A percentile compares a stretch with the other conserved stretches of the same genome.
Conservation (phyloP, 805 yeast genomes). For the Starmerella tilneyi region DNA sequence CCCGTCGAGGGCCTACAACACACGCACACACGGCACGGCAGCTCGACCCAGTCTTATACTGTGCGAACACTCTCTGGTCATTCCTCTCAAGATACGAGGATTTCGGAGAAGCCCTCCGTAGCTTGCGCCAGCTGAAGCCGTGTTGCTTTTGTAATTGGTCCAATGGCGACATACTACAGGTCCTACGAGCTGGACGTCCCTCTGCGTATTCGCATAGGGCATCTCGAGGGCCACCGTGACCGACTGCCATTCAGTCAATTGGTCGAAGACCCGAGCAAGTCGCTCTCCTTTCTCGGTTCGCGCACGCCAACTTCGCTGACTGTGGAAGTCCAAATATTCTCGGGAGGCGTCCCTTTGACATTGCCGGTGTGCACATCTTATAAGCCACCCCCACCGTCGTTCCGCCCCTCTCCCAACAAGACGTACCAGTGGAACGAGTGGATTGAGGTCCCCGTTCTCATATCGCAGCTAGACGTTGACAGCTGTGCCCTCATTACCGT, state of each 20-base stretch:
- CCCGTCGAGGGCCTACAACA: too few relatives aligned
- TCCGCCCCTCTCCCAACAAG: slow-evolving; percentile 12
- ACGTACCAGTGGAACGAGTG: slow-evolving; percentile 58
- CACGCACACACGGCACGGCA: too few relatives aligned
- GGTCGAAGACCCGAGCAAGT: slow-evolving; percentile 39
- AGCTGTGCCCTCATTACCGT: slow-evolving; percentile 51
- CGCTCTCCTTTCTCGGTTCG: slow-evolving; percentile 29
- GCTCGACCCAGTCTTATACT: too few relatives aligned
- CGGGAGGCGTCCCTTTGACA: slow-evolving; percentile 40
- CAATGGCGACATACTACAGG: slow-evolving; percentile 40
- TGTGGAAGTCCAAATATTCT: slow-evolving; percentile 40
- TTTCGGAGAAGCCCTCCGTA: too few relatives aligned
- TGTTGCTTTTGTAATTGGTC: too few relatives aligned
- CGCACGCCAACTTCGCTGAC: slow-evolving; percentile 25
- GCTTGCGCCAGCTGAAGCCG: too few relatives aligned
- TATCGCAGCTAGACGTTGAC: slow-evolving; percentile 58
- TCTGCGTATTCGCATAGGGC: slow-evolving; percentile 40
- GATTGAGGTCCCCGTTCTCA: slow-evolving; percentile 60
- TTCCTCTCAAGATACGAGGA: too few relatives aligned
- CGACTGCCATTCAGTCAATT: slow-evolving; percentile 38
- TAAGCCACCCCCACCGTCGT: slow-evolving; percentile 32
- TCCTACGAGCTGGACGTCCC: slow-evolving; percentile 47
- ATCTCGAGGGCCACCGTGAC: slow-evolving; percentile 38
- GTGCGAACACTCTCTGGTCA: too few relatives aligned
- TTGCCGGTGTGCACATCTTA: slow-evolving; percentile 43